A percentile compares a stretch with the other conserved stretches of the same genome.
These are phyloP conservation scores for Nitzschia palea DNA, from an alignment of 108 stramenopile species.

Conservation along the genomic window DNA sequence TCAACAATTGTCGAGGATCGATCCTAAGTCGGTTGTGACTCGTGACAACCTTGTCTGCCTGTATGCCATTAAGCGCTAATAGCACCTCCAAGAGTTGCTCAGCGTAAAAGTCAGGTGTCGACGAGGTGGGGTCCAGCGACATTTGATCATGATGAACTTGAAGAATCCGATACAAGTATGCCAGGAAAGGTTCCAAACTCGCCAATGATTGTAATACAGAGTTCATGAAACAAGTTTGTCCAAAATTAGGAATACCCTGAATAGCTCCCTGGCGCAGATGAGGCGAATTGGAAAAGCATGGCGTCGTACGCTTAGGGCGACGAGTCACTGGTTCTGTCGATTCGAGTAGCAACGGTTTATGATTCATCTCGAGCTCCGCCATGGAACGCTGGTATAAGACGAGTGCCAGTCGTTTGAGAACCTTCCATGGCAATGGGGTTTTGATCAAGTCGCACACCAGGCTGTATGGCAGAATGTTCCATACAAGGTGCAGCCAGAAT, in stretches of 20 bases:
- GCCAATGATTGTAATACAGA: constrained; percentile 79
- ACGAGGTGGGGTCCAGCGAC: neutral
- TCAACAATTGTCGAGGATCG: constrained; percentile 23
- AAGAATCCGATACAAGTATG: constrained; percentile 52
- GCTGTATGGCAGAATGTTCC: neutral
- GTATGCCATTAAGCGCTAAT: constrained; percentile 41
- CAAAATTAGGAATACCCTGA: constrained; percentile 66
- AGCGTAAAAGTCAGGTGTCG: constrained; percentile 1
- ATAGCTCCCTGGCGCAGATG: constrained; percentile 1
- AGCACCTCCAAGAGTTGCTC: constrained; percentile 32
- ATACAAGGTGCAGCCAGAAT: neutral
- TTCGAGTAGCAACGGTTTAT: neutral
- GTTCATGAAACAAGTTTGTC: constrained; percentile 84
- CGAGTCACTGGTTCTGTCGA: neutral
- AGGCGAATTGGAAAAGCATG: neutral
- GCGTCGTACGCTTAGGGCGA: no score
- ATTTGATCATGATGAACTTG: constrained; percentile 16
- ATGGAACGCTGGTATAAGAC: neutral
- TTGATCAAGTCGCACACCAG: constrained; percentile 3
- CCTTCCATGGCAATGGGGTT: constrained; percentile 1
- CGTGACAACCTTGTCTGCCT: neutral
- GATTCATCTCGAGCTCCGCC: neutral
- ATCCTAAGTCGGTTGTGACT: neutral
- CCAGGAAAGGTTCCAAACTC: constrained; percentile 49
- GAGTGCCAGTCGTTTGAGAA: neutral